Evolutionary conservation across 2,329 filamentous ascomycete genomes (phyloP).

Genomic region (Lecanoromycetidae sp.): DNA sequence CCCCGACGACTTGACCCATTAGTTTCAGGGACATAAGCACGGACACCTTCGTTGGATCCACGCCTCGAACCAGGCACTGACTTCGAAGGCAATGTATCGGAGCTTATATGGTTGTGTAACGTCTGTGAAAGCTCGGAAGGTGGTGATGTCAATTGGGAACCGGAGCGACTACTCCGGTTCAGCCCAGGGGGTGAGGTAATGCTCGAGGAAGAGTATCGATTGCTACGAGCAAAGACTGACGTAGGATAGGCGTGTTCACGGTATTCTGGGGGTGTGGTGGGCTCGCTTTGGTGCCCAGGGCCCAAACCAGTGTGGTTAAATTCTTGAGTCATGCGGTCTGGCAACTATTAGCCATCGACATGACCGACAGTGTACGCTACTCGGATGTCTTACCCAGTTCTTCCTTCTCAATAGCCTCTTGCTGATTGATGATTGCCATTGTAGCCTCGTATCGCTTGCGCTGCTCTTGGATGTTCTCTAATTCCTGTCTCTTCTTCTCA

Average conservation of each 20-base stretch:
- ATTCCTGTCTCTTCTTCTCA: slow-evolving; percentile 86
- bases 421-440: slow-evolving; percentile 78
- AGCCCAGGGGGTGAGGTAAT: slow-evolving; percentile 69
- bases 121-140: slow-evolving; percentile 50
- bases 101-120: slow-evolving; percentile 41
- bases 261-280: slow-evolving; percentile 91
- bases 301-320: slow-evolving; percentile 42
- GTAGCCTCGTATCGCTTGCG: slow-evolving; percentile 82
- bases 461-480: slow-evolving; percentile 81
- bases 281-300: slow-evolving; percentile 76
- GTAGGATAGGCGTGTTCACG: slow-evolving; percentile 63
- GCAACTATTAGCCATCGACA: no score
- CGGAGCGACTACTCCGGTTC: slow-evolving; percentile 60
- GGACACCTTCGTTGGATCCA: slow-evolving; percentile 77
- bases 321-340: slow-evolving; percentile 73
- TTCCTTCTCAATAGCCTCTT: slow-evolving; percentile 69
- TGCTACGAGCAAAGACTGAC: slow-evolving; percentile 68
- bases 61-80: slow-evolving; percentile 78
- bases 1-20: slow-evolving; percentile 51
- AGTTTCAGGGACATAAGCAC: slow-evolving; percentile 59
- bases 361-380: no score
- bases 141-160: slow-evolving; percentile 70
- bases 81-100: slow-evolving; percentile 61
- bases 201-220: slow-evolving; percentile 80
- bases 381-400: no score